Conservation (phyloP, 805 yeast species). For the Kazachstania bromeliacearum region DNA sequence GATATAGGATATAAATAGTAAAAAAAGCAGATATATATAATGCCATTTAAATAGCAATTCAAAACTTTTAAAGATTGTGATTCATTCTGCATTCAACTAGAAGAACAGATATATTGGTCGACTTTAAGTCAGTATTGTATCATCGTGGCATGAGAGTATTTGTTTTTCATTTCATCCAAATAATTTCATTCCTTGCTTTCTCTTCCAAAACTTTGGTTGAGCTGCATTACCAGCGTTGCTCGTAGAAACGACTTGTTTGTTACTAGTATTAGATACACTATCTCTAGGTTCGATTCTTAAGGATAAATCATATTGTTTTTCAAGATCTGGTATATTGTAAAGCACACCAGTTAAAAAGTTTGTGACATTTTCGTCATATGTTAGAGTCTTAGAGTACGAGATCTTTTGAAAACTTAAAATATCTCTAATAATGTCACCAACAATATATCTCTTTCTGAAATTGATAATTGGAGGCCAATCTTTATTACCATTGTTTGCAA, state of each 20-base stretch:
- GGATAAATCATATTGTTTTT: slow-evolving; percentile 69
- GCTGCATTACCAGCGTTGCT: background rate
- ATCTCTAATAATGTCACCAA: slow-evolving; percentile 64
- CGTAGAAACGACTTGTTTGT: background rate
- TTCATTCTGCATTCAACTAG: no score
- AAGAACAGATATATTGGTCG: no score
- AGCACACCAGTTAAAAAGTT: slow-evolving; percentile 26
- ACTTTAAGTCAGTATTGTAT: no score
- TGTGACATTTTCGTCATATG: slow-evolving; percentile 56
- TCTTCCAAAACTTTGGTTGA: slow-evolving; percentile 1
- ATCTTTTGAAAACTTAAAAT: slow-evolving; percentile 58
- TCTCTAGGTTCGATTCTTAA: slow-evolving; percentile 60
- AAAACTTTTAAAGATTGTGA: no score
- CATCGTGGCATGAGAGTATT: no score
- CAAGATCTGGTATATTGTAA: slow-evolving; percentile 51
- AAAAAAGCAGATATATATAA: no score
- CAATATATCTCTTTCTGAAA: slow-evolving; percentile 66
- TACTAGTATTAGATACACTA: background rate
- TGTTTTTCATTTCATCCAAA: slow-evolving; percentile 2
- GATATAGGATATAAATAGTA: no score
- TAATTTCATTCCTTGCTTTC: slow-evolving; percentile 3
- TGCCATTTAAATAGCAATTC: no score
- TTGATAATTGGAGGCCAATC: slow-evolving; percentile 66
- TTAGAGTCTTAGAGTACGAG: slow-evolving; percentile 48
- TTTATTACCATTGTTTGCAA: slow-evolving; percentile 80